These are phyloP conservation scores for Trametopsis cervina DNA, from an alignment of 768 basidiomycete species.

Conservation along the genomic window DNA sequence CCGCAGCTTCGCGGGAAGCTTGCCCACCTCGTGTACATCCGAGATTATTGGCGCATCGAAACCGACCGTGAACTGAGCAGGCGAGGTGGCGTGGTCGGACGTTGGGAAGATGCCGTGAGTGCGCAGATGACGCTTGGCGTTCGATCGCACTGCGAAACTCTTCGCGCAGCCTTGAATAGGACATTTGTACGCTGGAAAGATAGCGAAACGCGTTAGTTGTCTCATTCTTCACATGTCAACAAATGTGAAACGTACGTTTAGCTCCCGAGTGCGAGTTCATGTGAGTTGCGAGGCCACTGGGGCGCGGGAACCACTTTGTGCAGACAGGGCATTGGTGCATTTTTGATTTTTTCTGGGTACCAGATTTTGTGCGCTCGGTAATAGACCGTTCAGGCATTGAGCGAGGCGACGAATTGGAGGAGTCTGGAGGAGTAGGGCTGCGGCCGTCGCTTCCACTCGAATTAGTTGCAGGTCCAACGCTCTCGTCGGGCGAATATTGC, in stretches of 20 bases:
- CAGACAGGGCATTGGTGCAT: constrained; percentile 44
- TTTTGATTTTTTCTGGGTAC: constrained; percentile 33
- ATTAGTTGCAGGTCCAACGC: constrained; percentile 5
- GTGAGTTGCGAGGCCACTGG: constrained; percentile 45
- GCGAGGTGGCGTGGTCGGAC: constrained; percentile 20
- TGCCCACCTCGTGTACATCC: constrained; percentile 33
- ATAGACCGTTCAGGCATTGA: constrained; percentile 2
- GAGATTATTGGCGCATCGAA: constrained; percentile 41
- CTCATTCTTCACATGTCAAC: not conserved
- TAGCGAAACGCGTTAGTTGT: not conserved
- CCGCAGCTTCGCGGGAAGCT: constrained; percentile 28
- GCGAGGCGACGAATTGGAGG: constrained; percentile 9
- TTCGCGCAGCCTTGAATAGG: constrained; percentile 54
- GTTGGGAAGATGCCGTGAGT: constrained; percentile 55
- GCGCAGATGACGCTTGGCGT: constrained; percentile 72
- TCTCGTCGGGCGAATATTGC: constrained; percentile 7
- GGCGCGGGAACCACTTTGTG: constrained; percentile 40
- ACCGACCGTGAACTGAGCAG: constrained; percentile 31
- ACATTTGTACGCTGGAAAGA: constrained; percentile 36
- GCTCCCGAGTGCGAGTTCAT: constrained; percentile 48
- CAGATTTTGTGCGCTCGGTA: constrained; percentile 10
- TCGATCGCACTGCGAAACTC: constrained; percentile 72
- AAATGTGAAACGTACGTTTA: constrained; percentile 34
- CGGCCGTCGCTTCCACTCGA: constrained; percentile 8
- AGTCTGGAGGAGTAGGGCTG: constrained; percentile 12